These are phyloP conservation scores for Rauvolfia tetraphylla DNA, from an alignment of 257 asterid species.

Conservation along the genomic window DNA sequence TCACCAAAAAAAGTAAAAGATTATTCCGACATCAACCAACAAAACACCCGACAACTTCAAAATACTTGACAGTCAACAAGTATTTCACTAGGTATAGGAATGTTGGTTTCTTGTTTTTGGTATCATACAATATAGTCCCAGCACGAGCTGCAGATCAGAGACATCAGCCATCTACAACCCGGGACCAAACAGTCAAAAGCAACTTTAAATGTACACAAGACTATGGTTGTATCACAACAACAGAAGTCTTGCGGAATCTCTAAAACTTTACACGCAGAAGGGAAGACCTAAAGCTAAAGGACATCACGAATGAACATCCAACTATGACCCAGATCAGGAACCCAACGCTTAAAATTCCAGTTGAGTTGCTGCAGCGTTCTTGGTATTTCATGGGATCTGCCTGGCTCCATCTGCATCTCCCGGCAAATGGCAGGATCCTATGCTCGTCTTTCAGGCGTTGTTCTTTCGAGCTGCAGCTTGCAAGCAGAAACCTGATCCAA, in stretches of 20 bases:
- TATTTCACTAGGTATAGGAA: no score
- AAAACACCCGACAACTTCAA: no score
- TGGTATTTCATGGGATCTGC: no score
- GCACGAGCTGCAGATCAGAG: neutral
- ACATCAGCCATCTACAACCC: neutral
- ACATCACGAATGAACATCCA: neutral
- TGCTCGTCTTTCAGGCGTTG: neutral
- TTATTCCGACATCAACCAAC: no score
- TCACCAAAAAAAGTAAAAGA: no score
- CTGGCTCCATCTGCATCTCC: neutral
- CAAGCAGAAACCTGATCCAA: no score
- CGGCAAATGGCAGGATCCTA: no score
- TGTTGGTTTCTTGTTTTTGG: neutral
- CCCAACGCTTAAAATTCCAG: neutral
- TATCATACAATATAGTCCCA: neutral
- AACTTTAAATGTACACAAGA: no score
- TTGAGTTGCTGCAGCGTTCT: neutral
- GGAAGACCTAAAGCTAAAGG: neutral
- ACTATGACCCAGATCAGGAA: neutral
- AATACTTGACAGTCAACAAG: no score
- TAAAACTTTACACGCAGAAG: neutral
- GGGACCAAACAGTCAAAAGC: neutral
- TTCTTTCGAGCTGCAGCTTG: neutral
- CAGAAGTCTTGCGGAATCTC: neutral
- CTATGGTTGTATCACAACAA: no score